A percentile compares a stretch with the other conserved stretches of the same genome.
Evolutionary conservation across 345 rosid genomes (phyloP).

Genomic region (Acer yangbiense): DNA sequence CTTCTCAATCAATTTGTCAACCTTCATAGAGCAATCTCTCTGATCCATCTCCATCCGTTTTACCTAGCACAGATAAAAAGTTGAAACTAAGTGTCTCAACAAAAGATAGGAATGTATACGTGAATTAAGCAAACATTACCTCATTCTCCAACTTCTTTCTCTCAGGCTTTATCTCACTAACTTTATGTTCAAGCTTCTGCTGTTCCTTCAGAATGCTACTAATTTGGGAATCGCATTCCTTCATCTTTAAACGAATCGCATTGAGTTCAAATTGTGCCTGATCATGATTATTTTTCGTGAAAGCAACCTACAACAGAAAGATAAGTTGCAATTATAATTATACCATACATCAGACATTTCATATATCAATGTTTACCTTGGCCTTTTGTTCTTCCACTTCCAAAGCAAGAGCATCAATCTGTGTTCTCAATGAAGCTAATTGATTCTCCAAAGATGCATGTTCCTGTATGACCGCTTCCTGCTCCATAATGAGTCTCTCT

Average conservation of each 20-base stretch:
- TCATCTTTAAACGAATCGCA: constrained; percentile 70
- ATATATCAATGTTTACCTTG: constrained; percentile 52
- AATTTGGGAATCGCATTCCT: constrained; percentile 90
- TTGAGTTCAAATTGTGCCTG: constrained; percentile 70
- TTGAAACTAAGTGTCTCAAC: constrained; percentile 3
- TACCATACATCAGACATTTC: neutral
- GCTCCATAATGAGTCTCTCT: constrained; percentile 82
- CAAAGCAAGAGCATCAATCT: constrained; percentile 54
- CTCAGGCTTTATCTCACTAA: constrained; percentile 76
- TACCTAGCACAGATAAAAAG: constrained; percentile 41
- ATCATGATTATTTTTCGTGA: constrained; percentile 52
- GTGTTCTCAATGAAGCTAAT: constrained; percentile 54
- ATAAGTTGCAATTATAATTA: constrained; percentile 19
- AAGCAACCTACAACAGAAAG: constrained; percentile 60
- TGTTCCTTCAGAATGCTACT: constrained; percentile 67
- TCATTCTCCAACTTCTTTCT: constrained; percentile 95
- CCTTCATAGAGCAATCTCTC: constrained; percentile 79
- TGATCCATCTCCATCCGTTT: constrained; percentile 81
- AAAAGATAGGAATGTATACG: neutral
- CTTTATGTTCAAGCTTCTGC: constrained; percentile 67
- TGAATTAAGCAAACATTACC: constrained; percentile 43
- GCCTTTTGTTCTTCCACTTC: constrained; percentile 72
- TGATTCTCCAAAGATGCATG: constrained; percentile 76
- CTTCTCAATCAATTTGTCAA: constrained; percentile 88
- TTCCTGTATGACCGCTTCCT: constrained; percentile 73